These are phyloP conservation scores for Paramecium tetraurelia DNA, from an alignment of 73 alveolate species.

Conservation along the genomic window DNA sequence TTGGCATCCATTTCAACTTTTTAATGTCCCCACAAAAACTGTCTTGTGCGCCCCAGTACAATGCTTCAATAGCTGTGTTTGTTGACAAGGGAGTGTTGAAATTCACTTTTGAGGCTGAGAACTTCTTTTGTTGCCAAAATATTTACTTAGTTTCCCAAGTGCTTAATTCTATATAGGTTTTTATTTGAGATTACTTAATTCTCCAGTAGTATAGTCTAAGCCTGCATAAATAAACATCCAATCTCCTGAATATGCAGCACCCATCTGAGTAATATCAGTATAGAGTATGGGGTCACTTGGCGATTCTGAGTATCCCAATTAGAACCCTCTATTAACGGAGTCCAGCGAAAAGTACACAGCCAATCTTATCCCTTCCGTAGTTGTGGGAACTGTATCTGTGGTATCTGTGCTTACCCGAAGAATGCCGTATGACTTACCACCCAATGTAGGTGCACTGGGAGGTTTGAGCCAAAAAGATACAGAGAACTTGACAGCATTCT, in stretches of 20 bases:
- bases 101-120: slow-evolving; percentile 6
- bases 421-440: background rate
- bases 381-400: background rate
- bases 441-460: background rate
- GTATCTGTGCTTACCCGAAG: background rate
- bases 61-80: background rate
- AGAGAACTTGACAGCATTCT: background rate
- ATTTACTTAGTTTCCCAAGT: background rate
- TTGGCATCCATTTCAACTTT: slow-evolving; percentile 31
- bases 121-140: background rate
- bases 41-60: background rate
- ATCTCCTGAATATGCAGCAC: background rate
- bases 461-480: background rate
- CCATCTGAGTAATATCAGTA: slow-evolving; percentile 12
- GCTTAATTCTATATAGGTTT: background rate
- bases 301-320: slow-evolving; percentile 18
- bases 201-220: background rate
- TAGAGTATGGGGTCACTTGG: background rate
- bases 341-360: background rate
- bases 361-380: slow-evolving; percentile 20
- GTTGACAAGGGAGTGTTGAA: background rate
- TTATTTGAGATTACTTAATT: background rate
- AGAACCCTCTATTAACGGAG: background rate
- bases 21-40: slow-evolving; percentile 25
- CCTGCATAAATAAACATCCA: slow-evolving; percentile 40